These are phyloP conservation scores for Epicoccum nigrum DNA, from an alignment of 2,329 filamentous ascomycete species.

Conservation along the genomic window DNA sequence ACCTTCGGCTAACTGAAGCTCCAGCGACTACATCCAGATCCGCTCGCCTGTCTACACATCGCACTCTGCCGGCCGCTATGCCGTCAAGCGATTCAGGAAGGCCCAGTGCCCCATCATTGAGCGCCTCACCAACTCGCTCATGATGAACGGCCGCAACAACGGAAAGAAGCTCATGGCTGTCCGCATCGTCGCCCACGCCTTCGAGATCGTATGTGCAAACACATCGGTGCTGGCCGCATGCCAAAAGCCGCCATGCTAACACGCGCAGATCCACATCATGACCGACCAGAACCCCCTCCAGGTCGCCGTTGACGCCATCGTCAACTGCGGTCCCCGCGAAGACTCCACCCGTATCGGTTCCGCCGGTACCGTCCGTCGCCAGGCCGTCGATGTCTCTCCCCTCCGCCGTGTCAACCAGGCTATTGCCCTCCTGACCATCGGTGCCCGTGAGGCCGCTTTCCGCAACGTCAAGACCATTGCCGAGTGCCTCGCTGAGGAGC, in stretches of 20 bases:
- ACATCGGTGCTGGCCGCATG: too few relatives aligned
- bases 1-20: constrained; percentile 42
- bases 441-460: constrained; percentile 98
- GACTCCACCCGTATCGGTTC: constrained; percentile 99
- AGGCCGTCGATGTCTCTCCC: constrained; percentile 99
- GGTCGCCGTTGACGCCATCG: constrained; percentile 98
- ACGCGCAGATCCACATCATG: constrained; percentile 94
- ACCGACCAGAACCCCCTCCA: constrained; percentile 99
- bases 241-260: constrained; percentile 18
- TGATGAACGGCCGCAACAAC: constrained; percentile 99
- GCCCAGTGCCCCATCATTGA: constrained; percentile 99
- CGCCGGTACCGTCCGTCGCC: constrained; percentile 98
- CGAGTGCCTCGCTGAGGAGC: constrained; percentile 99
- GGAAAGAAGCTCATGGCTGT: constrained; percentile 99
- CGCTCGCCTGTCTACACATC: constrained; percentile 98
- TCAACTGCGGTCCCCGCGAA: constrained; percentile 99
- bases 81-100: constrained; percentile 99
- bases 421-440: constrained; percentile 97
- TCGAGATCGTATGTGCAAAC: constrained; percentile 88
- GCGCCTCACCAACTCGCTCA: constrained; percentile 99
- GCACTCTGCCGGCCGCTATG: constrained; percentile 98
- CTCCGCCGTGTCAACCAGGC: constrained; percentile 99
- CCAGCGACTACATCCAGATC: constrained; percentile 99
- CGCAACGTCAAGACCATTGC: constrained; percentile 99
- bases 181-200: constrained; percentile 97